These are phyloP conservation scores for Omphalotus olearius DNA, from an alignment of 1,284 basidiomycete species.

Conservation along the genomic window DNA sequence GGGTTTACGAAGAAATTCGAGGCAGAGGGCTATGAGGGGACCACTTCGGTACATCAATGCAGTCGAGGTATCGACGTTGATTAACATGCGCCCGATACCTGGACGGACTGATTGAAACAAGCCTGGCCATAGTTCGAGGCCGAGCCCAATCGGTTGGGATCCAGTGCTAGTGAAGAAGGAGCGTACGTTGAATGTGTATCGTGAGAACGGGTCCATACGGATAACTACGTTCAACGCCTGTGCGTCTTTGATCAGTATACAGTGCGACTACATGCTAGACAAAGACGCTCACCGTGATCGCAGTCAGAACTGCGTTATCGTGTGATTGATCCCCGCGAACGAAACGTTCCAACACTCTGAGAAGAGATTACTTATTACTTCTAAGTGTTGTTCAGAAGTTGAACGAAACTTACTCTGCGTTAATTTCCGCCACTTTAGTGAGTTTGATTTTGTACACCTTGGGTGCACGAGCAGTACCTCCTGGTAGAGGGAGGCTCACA, in stretches of 20 bases:
- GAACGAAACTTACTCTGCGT: constrained; percentile 47
- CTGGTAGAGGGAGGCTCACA: constrained; percentile 36
- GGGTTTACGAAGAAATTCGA: constrained; percentile 35
- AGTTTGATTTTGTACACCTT: constrained; percentile 48
- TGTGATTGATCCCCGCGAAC: constrained; percentile 50
- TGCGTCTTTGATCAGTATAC: constrained; percentile 15
- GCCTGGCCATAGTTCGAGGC: constrained; percentile 14
- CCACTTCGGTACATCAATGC: constrained; percentile 54
- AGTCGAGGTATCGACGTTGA: constrained; percentile 63
- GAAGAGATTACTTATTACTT: not conserved
- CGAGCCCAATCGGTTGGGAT: constrained; percentile 42
- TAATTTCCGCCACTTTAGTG: constrained; percentile 52
- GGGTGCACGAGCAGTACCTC: constrained; percentile 24
- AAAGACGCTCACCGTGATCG: constrained; percentile 44
- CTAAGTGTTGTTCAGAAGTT: not conserved
- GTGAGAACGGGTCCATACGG: constrained; percentile 53
- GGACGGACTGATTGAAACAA: constrained; percentile 62
- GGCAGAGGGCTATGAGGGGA: constrained; percentile 35
- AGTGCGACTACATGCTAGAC: constrained; percentile 26
- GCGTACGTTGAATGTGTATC: constrained; percentile 55
- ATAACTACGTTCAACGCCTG: constrained; percentile 61
- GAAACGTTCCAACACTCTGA: constrained; percentile 49
- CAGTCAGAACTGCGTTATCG: constrained; percentile 54
- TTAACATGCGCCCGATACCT: constrained; percentile 44
- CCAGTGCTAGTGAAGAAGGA: constrained; percentile 58